Conservation (phyloP, 148 eudicot species). For the Persicaria tinctoria region DNA sequence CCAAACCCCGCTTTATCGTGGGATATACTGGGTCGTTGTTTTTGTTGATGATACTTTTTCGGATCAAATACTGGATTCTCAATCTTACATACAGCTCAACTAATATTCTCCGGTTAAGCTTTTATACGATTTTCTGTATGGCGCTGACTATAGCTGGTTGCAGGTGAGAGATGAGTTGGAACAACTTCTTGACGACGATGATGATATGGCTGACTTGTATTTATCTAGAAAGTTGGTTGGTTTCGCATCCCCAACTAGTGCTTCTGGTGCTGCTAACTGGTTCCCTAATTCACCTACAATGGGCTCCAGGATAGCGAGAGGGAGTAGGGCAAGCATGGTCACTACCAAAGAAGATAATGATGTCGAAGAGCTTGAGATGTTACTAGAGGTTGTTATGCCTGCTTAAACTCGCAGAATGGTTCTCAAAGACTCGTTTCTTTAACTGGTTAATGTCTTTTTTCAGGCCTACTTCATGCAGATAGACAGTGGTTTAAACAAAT, state of each 20-base stretch:
- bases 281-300: constrained; percentile 46
- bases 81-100: too few relatives aligned
- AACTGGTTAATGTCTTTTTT: constrained; percentile 15
- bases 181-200: constrained; percentile 72
- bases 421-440: constrained; percentile 7
- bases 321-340: constrained; percentile 54
- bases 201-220: constrained; percentile 78
- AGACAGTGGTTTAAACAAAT: constrained; percentile 60
- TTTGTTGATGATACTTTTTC: too few relatives aligned
- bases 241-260: constrained; percentile 54
- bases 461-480: constrained; percentile 86
- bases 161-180: constrained; percentile 83
- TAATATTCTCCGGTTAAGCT: too few relatives aligned
- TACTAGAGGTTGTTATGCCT: constrained; percentile 45
- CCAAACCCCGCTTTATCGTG: too few relatives aligned
- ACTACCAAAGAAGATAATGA: constrained; percentile 65
- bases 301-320: constrained; percentile 54
- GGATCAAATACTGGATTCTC: too few relatives aligned
- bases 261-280: constrained; percentile 39
- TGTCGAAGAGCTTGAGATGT: constrained; percentile 75
- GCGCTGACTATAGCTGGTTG: constrained; percentile 4
- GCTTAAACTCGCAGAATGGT: too few relatives aligned
- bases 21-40: too few relatives aligned
- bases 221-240: constrained; percentile 50
- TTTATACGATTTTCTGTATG: background rate